Base-by-base conservation (phyloP, 75 land plant genomes). In the Selaginella moellendorffii region DNA sequence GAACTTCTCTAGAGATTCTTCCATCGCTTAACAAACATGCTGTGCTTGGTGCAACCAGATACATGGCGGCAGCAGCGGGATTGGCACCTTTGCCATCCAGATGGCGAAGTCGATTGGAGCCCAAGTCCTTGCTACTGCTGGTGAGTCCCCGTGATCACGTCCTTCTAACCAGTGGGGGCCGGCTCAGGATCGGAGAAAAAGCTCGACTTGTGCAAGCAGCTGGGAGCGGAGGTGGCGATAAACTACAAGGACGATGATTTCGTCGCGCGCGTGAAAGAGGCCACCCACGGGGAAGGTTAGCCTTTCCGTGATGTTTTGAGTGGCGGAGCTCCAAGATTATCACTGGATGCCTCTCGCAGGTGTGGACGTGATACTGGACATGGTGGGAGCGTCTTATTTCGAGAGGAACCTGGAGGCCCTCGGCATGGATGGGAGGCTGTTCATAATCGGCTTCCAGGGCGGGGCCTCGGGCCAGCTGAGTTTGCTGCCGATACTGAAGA, bases 11-110 rank as follows among this genome's bases (percentile, higher is more conserved):
- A n/a, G n/a, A n/a, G n/a, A n/a, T n/a, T n/a, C n/a, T n/a, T n/a
- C n/a, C n/a, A n/a, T n/a, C n/a, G n/a, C n/a, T n/a, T n/a, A n/a
- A n/a, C n/a, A n/a, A n/a, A n/a, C n/a, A n/a, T n/a, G n/a, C n/a
- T 36, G 5, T 36, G 46, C 10, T 36, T 36, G 46, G 46, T 36
- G 46, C 14, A 5, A 5, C 27, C 76, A 90, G 91, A 56, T 90
- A 29, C 96, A 90, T 78, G 96, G 87, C 21, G 96, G 96, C 0
- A 83, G 86, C 20, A 90, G 91, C 77, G 96, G 96, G 63, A 90
- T 90, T 62, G 96, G 96, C 53, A 83, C 85, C 24, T 90, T 90
- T 69, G 87, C 85, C 1, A 82, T 86, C 59, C 96, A 90, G 64
- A 83, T 90, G 64, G 96, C 91, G 19, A 86, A 86, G 60, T 63